phyloP scores from a whole-genome alignment of 1,284 basidiomycete genomes.

The Trametes versicolor region DNA sequence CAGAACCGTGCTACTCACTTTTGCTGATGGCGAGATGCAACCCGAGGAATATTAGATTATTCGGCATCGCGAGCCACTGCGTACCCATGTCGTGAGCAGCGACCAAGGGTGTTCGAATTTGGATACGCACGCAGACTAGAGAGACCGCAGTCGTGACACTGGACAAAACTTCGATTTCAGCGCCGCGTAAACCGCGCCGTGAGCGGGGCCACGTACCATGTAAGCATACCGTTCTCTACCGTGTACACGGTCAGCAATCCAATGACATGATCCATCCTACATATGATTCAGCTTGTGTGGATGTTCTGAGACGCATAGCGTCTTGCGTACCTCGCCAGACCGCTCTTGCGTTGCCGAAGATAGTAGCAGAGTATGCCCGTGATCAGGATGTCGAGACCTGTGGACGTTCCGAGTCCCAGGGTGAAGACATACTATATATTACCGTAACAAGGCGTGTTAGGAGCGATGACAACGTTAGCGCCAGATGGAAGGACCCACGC shows the following conservation, averaged over 20 bases:
- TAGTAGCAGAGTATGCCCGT: slow-evolving; percentile 26
- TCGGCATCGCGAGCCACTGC: slow-evolving; percentile 25
- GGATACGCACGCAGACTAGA: slow-evolving; percentile 25
- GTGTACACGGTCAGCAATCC: slow-evolving; percentile 22
- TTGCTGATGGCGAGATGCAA: slow-evolving; percentile 29
- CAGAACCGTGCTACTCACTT: slow-evolving; percentile 15
- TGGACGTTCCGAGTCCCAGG: slow-evolving; percentile 21
- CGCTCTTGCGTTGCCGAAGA: slow-evolving; percentile 26
- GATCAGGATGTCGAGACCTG: slow-evolving; percentile 22
- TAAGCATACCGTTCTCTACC: slow-evolving; percentile 29
- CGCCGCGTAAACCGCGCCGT: not conserved
- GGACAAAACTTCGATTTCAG: not conserved
- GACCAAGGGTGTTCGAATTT: too few species aligned
- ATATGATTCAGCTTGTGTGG: not conserved
- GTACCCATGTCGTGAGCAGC: not conserved
- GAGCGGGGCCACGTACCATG: slow-evolving; percentile 20
- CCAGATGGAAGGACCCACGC: slow-evolving; percentile 17
- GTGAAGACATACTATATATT: slow-evolving; percentile 24
- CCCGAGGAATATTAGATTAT: slow-evolving; percentile 29
- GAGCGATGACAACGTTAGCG: not conserved
- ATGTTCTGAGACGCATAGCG: not conserved
- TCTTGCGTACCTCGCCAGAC: slow-evolving; percentile 14
- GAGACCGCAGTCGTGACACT: slow-evolving; percentile 25
- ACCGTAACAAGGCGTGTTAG: not conserved
- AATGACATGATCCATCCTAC: slow-evolving; percentile 26